Evolutionary conservation across 345 rosid genomes (phyloP).

Genomic region (Eutrema heterophyllum): DNA sequence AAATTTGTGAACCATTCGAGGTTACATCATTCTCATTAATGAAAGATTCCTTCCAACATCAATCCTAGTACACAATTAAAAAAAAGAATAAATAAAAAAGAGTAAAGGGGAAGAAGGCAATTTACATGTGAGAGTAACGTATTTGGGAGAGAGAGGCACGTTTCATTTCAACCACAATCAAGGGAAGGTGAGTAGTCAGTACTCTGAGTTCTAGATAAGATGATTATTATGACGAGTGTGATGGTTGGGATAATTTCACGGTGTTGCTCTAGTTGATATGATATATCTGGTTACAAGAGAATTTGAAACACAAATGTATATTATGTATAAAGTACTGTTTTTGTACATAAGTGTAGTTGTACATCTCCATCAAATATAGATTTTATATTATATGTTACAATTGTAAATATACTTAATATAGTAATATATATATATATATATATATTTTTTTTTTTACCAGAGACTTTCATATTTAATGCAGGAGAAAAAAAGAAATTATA

Average conservation of each 20-base stretch:
- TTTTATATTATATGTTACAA: neutral
- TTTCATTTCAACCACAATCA: slow-evolving; percentile 8
- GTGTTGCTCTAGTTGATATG: neutral
- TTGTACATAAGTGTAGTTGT: neutral
- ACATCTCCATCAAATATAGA: neutral
- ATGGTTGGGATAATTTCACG: neutral
- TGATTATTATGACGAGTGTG: slow-evolving; percentile 3
- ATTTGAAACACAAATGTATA: neutral
- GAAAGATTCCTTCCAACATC: neutral
- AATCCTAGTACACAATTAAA: slow-evolving; percentile 23
- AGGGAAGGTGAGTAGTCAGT: neutral
- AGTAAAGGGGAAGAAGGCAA: neutral
- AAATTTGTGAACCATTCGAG: slow-evolving; percentile 17
- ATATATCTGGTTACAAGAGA: neutral
- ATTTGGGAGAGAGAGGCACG: neutral
- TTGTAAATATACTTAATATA: too few relatives aligned
- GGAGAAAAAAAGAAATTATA: too few relatives aligned
- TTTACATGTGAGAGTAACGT: slow-evolving; percentile 7
- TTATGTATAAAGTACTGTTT: neutral
- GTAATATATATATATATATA: too few relatives aligned
- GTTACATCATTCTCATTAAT: slow-evolving; percentile 5
- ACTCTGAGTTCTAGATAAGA: neutral
- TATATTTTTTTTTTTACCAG: too few relatives aligned
- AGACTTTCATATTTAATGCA: too few relatives aligned
- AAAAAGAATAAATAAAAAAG: neutral